A percentile compares a stretch with the other conserved stretches of the same genome.
These are phyloP conservation scores for Diddensiella santjacobensis DNA, from an alignment of 805 yeast species.

Conservation along the genomic window DNA sequence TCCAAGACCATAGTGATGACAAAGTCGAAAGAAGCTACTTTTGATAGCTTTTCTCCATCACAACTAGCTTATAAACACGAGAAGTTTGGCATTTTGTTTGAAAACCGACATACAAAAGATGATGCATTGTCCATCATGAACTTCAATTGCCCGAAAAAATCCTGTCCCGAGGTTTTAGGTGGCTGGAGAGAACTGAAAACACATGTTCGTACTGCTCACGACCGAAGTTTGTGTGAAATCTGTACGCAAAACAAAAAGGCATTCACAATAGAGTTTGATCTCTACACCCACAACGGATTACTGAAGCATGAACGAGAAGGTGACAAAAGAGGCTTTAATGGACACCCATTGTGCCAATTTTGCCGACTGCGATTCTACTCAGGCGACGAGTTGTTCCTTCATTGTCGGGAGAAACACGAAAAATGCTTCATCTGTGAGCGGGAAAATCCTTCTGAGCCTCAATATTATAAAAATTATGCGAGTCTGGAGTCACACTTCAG, in stretches of 20 bases:
- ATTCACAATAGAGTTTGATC: conserved; percentile 65
- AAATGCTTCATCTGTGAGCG: conserved; percentile 84
- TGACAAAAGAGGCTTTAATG: conserved; percentile 69
- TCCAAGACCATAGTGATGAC: conserved; percentile 56
- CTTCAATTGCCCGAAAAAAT: conserved; percentile 51
- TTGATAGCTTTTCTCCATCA: conserved; percentile 35
- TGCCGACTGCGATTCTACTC: conserved; percentile 81
- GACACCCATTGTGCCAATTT: conserved; percentile 86
- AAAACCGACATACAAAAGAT: conserved; percentile 45
- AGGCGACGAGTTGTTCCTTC: conserved; percentile 78
- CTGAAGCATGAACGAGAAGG: conserved; percentile 70
- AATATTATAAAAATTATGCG: conserved; percentile 73
- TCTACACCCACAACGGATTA: conserved; percentile 59
- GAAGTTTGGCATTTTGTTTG: conserved; percentile 56
- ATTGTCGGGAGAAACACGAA: conserved; percentile 80
- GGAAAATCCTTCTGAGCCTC: conserved; percentile 45
- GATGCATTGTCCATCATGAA: conserved; percentile 51
- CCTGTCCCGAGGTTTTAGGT: conserved; percentile 39
- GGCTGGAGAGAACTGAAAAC: conserved; percentile 56
- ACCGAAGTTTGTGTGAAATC: conserved; percentile 61
- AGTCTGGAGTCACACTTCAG: conserved; percentile 71
- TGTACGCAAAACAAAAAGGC: conserved; percentile 76
- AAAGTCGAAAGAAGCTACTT: conserved; percentile 38
- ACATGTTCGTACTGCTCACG: conserved; percentile 64
- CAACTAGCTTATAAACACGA: conserved; percentile 39